Base-by-base conservation (phyloP, 2,329 filamentous ascomycete species). In the Penicillium rolfsii region DNA sequence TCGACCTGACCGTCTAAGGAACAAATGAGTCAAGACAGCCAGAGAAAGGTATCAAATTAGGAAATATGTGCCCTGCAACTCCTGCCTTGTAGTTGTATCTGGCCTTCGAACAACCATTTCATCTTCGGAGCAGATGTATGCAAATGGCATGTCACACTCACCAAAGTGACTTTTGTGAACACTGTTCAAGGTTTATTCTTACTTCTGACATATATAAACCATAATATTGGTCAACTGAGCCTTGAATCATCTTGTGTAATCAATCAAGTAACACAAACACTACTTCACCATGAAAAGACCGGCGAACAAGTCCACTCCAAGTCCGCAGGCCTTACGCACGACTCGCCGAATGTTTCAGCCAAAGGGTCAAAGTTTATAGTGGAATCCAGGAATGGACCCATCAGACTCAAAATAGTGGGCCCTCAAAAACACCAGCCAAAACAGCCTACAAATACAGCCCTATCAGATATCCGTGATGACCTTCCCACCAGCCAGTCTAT, bases 391-490 rank as follows among this genome's bases (percentile, higher is more conserved):
- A 30, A 48, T 1, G 16, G 16, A 22, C 16, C 8, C 24, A 6
- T 26, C 14, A 3, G 11, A n/a, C 43, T 50, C 50, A 50, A 22
- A n/a, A 22, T n/a, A 50, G 48, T 50, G 48, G 28, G 7, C n/a
- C 48, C 48, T 9, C 54, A 48, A 41, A 19, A 45, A 40, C 53
- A 50, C 56, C 61, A 63, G 53, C 56, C 45, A 53, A 48, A 62
- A 48, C 30, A 48, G 46, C 54, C 45, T 43, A 48, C 26, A 24
- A 52, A 14, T 48, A n/a, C 26, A 30, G 26, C 28, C 58, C 61
- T 63, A 65, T 63, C 63, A 59, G 54, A 43, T 26, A 55, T 12
- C 12, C 46, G 38, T 38, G 54, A 53, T 48, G 48, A 35, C 30
- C 30, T 40, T 19, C 43, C 40, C 30, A 46, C 22, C 45, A 52